Evolutionary conservation across 495 filamentous ascomycete species (phyloP).

Genomic region (Annulohypoxylon maeteangense): DNA sequence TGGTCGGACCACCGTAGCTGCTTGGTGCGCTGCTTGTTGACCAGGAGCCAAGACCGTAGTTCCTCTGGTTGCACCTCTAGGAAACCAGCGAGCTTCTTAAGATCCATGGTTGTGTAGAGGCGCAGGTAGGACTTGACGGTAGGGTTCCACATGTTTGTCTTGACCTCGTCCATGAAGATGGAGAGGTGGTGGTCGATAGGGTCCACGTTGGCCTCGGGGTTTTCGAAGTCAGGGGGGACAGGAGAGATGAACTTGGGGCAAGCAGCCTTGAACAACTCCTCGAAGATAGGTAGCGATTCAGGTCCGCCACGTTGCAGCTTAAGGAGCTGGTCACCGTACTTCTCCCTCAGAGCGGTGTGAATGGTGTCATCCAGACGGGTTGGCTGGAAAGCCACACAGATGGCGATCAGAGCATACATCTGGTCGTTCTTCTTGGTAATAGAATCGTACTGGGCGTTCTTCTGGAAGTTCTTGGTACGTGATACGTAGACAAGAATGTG

Average conservation of each 20-base stretch:
- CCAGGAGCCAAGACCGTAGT: constrained; percentile 86
- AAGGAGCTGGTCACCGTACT: constrained; percentile 96
- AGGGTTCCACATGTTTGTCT: constrained; percentile 94
- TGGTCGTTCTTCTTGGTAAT: constrained; percentile 99
- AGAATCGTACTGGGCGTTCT: constrained; percentile 95
- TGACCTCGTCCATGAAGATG: constrained; percentile 99
- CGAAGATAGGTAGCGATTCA: constrained; percentile 92
- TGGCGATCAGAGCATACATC: constrained; percentile 98
- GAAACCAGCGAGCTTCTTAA: constrained; percentile 98
- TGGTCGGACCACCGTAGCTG: constrained; percentile 95
- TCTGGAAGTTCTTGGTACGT: constrained; percentile 99
- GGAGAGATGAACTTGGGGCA: constrained; percentile 99
- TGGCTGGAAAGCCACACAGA: constrained; percentile 97
- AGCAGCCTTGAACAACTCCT: constrained; percentile 93
- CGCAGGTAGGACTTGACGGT: constrained; percentile 98
- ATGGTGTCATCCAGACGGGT: constrained; percentile 98
- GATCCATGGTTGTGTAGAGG: constrained; percentile 99
- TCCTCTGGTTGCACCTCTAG: constrained; percentile 93
- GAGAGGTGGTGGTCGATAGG: constrained; percentile 95
- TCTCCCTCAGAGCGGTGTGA: constrained; percentile 96
- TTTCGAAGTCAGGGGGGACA: constrained; percentile 95
- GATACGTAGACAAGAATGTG: constrained; percentile 99
- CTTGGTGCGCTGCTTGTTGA: constrained; percentile 98
- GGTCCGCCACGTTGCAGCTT: constrained; percentile 95
- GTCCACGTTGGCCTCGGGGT: constrained; percentile 92